These are phyloP conservation scores for Takakia lepidozioides DNA, from an alignment of 225 moss, liverwort and hornwort genomes.

Conservation along the genomic window DNA sequence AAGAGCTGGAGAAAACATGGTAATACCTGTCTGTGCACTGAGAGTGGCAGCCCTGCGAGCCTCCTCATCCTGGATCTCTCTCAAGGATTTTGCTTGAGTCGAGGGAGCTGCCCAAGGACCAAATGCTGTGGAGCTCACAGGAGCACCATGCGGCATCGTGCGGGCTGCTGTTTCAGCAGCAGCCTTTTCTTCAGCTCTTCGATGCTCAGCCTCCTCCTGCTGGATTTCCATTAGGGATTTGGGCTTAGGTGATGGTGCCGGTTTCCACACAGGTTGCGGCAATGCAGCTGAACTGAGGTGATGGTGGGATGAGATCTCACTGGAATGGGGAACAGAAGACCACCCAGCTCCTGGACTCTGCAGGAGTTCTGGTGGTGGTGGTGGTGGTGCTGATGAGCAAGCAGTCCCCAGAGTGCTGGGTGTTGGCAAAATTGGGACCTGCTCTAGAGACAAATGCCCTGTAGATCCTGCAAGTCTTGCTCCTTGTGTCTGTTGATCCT, in stretches of 20 bases:
- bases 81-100: conserved; percentile 45
- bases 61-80: conserved; percentile 67
- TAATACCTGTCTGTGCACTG: conserved; percentile 6
- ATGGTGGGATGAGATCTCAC: no score
- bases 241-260: conserved; percentile 32
- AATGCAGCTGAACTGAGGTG: background rate
- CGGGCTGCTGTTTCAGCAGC: conserved; percentile 30
- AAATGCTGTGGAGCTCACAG: conserved; percentile 20
- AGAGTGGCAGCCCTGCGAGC: conserved; percentile 25
- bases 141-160: conserved; percentile 11
- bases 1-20: conserved; percentile 17
- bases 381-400: conserved; percentile 29
- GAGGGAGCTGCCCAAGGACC: conserved; percentile 52
- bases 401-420: conserved; percentile 29
- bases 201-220: conserved; percentile 51
- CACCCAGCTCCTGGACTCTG: no score
- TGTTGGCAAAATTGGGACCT: conserved; percentile 19
- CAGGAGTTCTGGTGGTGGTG: conserved; percentile 12
- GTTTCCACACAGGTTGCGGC: conserved; percentile 47
- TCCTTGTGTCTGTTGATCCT: conserved; percentile 2
- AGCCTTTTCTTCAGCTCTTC: conserved; percentile 41
- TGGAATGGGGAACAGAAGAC: no score
- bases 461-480: background rate
- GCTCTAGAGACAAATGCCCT: conserved; percentile 15
- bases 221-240: conserved; percentile 63